phyloP scores from a whole-genome alignment of 768 basidiomycete genomes.

The Pleurotus sapidus region DNA sequence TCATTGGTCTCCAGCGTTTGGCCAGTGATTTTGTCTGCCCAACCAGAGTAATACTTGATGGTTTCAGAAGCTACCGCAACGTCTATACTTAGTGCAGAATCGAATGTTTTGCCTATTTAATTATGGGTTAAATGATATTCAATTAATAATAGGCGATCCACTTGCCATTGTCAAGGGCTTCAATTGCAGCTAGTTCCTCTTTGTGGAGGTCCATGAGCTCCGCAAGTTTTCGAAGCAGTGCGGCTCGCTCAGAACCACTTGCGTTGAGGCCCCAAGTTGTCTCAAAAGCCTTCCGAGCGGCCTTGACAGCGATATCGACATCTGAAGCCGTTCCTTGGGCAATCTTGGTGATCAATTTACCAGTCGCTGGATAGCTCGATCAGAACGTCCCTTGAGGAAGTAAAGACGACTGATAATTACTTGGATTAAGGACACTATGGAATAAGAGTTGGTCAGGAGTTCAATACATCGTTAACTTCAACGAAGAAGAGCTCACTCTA shows the following conservation, averaged over 20 bases:
- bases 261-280: conserved; percentile 59
- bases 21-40: conserved; percentile 47
- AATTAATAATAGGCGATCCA: conserved; percentile 2
- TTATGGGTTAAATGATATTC: not conserved
- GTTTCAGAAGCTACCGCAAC: conserved; percentile 34
- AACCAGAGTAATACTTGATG: conserved; percentile 52
- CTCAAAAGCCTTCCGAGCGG: conserved; percentile 56
- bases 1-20: conserved; percentile 42
- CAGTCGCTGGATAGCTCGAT: conserved; percentile 34
- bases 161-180: conserved; percentile 61
- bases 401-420: conserved; percentile 14
- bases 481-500: conserved; percentile 16
- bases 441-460: conserved; percentile 1
- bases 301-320: conserved; percentile 63
- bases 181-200: conserved; percentile 62
- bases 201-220: conserved; percentile 51
- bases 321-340: conserved; percentile 57
- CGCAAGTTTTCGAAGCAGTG: conserved; percentile 54
- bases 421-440: conserved; percentile 56
- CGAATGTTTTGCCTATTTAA: conserved; percentile 49
- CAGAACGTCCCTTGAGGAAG: not conserved
- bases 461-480: not conserved
- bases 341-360: conserved; percentile 49
- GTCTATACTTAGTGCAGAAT: conserved; percentile 44
- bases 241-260: conserved; percentile 44